These are phyloP conservation scores for Epichloe bromicola DNA, from an alignment of 2,329 filamentous ascomycete genomes.

Conservation along the genomic window DNA sequence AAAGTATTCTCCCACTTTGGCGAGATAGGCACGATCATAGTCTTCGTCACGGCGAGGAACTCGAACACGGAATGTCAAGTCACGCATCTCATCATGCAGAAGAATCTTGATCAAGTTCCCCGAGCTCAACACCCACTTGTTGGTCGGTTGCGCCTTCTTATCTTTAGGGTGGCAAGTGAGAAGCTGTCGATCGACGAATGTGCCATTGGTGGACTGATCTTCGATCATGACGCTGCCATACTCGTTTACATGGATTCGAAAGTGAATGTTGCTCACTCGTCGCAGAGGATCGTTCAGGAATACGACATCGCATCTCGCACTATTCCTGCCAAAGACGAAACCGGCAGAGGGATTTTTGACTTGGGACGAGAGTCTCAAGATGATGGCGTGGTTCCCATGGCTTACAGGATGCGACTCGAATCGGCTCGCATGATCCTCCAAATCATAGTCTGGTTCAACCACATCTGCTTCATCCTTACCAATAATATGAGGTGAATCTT, in stretches of 20 bases:
- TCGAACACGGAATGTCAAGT: slow-evolving; percentile 74
- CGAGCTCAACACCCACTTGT: slow-evolving; percentile 50
- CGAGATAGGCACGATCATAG: slow-evolving; percentile 50
- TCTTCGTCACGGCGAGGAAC: slow-evolving; percentile 63
- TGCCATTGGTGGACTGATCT: slow-evolving; percentile 93
- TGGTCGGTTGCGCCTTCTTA: slow-evolving; percentile 15
- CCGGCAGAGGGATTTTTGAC: slow-evolving; percentile 58
- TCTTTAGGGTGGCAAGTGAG: slow-evolving; percentile 35
- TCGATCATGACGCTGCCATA: slow-evolving; percentile 81
- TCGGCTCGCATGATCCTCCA: slow-evolving; percentile 35
- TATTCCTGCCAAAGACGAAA: slow-evolving; percentile 78
- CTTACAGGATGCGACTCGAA: slow-evolving; percentile 33
- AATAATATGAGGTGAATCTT: slow-evolving; percentile 36
- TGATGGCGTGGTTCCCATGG: slow-evolving; percentile 53
- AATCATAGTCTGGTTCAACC: slow-evolving; percentile 37
- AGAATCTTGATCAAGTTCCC: slow-evolving; percentile 63
- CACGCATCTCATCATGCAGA: slow-evolving; percentile 35
- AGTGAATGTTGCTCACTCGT: slow-evolving; percentile 88
- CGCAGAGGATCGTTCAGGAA: slow-evolving; percentile 53
- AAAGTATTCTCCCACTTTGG: slow-evolving; percentile 59
- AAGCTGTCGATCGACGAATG: slow-evolving; percentile 63
- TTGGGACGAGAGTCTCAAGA: slow-evolving; percentile 63
- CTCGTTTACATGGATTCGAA: slow-evolving; percentile 83
- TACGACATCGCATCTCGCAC: slow-evolving; percentile 55
- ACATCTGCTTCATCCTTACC: slow-evolving; percentile 34